A percentile compares a stretch with the other conserved stretches of the same genome.
Evolutionary conservation across 106 monocot genomes (phyloP).

Genomic region (Phalaenopsis aphrodite): DNA sequence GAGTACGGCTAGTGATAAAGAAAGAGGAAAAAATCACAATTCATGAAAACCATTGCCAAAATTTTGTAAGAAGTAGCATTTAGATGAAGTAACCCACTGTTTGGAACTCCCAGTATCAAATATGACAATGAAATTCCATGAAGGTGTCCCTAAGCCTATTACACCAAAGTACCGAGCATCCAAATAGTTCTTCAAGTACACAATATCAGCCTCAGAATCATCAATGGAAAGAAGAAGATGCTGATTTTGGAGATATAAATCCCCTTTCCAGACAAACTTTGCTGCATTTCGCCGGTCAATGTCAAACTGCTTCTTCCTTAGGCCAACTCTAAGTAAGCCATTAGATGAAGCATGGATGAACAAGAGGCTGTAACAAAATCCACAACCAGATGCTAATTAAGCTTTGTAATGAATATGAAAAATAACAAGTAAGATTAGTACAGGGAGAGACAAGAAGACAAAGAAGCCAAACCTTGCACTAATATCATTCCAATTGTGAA

Average conservation of each 20-base stretch:
- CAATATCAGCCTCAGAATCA: constrained; percentile 17
- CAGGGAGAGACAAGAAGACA: not conserved
- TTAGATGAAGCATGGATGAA: constrained; percentile 41
- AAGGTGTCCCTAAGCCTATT: constrained; percentile 60
- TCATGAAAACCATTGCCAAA: no score
- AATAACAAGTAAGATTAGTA: not conserved
- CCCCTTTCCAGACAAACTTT: constrained; percentile 20
- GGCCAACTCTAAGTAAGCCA: constrained; percentile 35
- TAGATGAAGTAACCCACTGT: constrained; percentile 71
- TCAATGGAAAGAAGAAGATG: not conserved
- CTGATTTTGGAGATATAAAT: constrained; percentile 4
- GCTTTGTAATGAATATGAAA: not conserved
- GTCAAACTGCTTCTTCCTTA: constrained; percentile 46
- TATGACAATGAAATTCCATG: constrained; percentile 65
- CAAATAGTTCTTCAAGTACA: constrained; percentile 61
- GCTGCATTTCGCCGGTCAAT: constrained; percentile 20
- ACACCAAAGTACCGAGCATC: constrained; percentile 71
- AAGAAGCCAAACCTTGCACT: no score
- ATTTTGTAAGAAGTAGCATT: constrained; percentile 43
- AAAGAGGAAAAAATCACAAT: no score
- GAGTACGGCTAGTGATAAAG: no score
- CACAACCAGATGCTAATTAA: constrained; percentile 20
- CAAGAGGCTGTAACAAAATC: constrained; percentile 11
- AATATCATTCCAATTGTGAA: no score
- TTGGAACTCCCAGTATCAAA: constrained; percentile 86